Evolutionary conservation across 129 eudicot species (phyloP).

Genomic region (Solidago caesia): DNA sequence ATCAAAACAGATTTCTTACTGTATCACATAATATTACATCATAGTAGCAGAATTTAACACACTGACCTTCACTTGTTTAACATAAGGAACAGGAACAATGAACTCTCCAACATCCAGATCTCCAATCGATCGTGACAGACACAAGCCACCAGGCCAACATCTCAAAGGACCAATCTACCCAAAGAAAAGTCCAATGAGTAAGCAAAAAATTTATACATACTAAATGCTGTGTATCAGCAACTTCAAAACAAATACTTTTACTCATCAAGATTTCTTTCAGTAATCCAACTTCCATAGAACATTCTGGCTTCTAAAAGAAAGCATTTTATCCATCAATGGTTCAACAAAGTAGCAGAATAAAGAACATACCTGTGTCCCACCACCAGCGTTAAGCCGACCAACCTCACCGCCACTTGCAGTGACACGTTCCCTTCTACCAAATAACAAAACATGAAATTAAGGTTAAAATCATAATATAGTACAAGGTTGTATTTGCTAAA

Average conservation of each 20-base stretch:
- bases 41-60: background rate
- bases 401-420: constrained; percentile 96
- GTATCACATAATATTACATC: background rate
- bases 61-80: constrained; percentile 94
- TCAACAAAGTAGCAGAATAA: constrained; percentile 2
- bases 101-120: constrained; percentile 97
- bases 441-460: constrained; percentile 13
- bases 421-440: constrained; percentile 82
- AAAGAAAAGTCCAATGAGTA: constrained; percentile 8
- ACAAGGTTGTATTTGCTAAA: constrained; percentile 17
- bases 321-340: background rate
- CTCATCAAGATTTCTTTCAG: constrained; percentile 11
- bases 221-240: background rate
- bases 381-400: constrained; percentile 97
- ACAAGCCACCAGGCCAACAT: constrained; percentile 99
- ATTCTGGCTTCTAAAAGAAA: background rate
- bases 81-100: constrained; percentile 93
- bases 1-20: background rate
- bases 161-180: constrained; percentile 92
- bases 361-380: constrained; percentile 78
- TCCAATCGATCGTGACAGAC: constrained; percentile 94
- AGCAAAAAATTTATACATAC: constrained; percentile 16
- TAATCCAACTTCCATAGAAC: background rate
- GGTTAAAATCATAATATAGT: background rate
- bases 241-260: background rate